phyloP scores from a whole-genome alignment of 768 basidiomycete species.

The Piloderma croceum region DNA sequence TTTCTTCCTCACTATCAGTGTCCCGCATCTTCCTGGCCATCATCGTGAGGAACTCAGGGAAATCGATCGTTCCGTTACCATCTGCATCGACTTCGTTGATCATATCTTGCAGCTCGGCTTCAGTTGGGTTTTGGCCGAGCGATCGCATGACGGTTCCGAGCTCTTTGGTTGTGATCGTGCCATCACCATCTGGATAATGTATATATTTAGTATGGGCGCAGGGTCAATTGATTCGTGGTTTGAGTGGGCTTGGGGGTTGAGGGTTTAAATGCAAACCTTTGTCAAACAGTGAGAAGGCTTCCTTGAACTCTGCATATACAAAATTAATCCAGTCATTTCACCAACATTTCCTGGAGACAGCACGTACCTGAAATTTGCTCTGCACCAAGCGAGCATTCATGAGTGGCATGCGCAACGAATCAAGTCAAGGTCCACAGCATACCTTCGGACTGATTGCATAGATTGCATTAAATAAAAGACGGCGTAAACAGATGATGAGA shows the following conservation, averaged over 20 bases:
- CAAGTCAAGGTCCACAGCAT: constrained; percentile 16
- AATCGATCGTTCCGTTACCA: constrained; percentile 84
- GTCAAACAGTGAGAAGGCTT: constrained; percentile 97
- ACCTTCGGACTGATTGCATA: constrained; percentile 50
- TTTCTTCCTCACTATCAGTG: constrained; percentile 90
- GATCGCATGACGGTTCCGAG: constrained; percentile 93
- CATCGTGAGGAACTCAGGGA: constrained; percentile 77
- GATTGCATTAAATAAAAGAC: constrained; percentile 10
- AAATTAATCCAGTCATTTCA: constrained; percentile 5
- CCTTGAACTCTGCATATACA: constrained; percentile 83
- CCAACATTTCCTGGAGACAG: not conserved
- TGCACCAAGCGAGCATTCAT: constrained; percentile 24
- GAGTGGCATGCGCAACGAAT: constrained; percentile 8
- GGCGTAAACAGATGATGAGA: constrained; percentile 8
- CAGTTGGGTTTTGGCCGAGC: constrained; percentile 88
- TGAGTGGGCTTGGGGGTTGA: too few species aligned
- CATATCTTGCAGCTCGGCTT: constrained; percentile 90
- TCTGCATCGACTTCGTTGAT: constrained; percentile 92
- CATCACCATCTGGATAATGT: constrained; percentile 88
- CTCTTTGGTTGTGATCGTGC: constrained; percentile 86
- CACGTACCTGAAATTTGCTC: constrained; percentile 86
- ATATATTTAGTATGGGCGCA: too few species aligned
- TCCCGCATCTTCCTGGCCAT: constrained; percentile 89
- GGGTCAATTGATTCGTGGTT: too few species aligned
- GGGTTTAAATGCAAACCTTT: constrained; percentile 69